Evolutionary conservation across 495 filamentous ascomycete genomes (phyloP), one percentile per base, ranked within the genome.

Genomic region (Trypethelium eluteriae): DNA sequence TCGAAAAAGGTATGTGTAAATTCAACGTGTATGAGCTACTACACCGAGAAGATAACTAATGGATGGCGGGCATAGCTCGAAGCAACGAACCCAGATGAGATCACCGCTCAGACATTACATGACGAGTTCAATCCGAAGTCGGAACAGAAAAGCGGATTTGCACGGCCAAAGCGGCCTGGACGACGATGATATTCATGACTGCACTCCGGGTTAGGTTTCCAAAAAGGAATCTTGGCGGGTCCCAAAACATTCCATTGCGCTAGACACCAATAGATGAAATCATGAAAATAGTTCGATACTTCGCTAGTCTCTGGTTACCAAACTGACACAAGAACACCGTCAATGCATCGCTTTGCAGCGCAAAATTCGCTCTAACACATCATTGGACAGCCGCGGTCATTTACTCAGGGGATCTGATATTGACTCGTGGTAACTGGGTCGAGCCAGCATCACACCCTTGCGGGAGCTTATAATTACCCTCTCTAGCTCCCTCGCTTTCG

Each of bases 91-190:
- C 86, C 91, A n/a, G 83, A 83, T 46, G 94, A 98, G 77, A 85
- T 98, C 71, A 90, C 86, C 10, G 87, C 84, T 63, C 79, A 85
- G 39, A 79, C 80, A 39, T 80, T 98, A 69, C 74, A 86, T 44
- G 88, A 88, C 39, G 92, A 96, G 73, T 84, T 98, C 63, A 82
- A 87, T 70, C 91, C 89, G 50, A 84, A 86, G 71, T 80, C 84
- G 44, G 86, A 90, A 74, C 77, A 82, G 62, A 88, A 87, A 70
- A 83, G 84, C 65, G 88, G 83, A 39, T 98, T 98, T 75, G 86
- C 85, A 66, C 84, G 92, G 74, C 94, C 94, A n/a, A 95, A 92
- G 83, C 81, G 93, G 71, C 93, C 93, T 0, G 93, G 93, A 44
- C 49, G 75, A 71, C 65, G 74, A 63, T 78, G 64, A 72, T 35